Evolutionary conservation across 176 grass and related monocot species (phyloP).

Genomic region (Cymbopogon citratus): DNA sequence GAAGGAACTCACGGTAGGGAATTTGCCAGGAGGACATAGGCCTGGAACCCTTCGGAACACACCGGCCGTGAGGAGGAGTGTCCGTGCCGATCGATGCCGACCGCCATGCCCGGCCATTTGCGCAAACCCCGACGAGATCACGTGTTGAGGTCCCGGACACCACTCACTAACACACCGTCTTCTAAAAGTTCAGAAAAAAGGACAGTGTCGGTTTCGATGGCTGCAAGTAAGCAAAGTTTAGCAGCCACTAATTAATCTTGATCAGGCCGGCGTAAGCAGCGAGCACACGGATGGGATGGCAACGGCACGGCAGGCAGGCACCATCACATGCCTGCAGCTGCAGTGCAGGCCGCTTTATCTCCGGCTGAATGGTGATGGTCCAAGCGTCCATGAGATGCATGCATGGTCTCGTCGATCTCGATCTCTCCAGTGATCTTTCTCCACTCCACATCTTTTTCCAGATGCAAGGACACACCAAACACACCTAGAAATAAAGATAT

Average conservation of each 20-base stretch:
- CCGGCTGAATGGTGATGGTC: not conserved
- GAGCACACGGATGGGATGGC: not conserved
- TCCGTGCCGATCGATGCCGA: conserved; percentile 1
- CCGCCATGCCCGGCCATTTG: not conserved
- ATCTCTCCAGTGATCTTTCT: not conserved
- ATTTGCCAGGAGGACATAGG: not conserved
- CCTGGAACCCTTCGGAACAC: not conserved
- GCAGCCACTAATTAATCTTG: not conserved
- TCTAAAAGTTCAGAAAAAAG: not conserved
- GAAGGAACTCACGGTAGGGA: not conserved
- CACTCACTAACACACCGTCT: not conserved
- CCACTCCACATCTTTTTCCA: conserved; percentile 18
- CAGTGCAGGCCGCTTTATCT: no score
- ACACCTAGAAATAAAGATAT: not conserved
- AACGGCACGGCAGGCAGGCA: not conserved
- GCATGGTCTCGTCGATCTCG: not conserved
- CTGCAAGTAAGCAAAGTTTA: not conserved
- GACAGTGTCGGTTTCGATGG: not conserved
- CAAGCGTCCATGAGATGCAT: conserved; percentile 21
- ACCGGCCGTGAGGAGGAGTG: no score
- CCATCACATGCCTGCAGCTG: conserved; percentile 22
- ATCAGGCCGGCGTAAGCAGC: not conserved
- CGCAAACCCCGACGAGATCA: not conserved
- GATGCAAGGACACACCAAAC: no score
- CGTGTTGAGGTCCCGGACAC: not conserved